These are phyloP conservation scores for Penicillium concentricum DNA, from an alignment of 2,329 filamentous ascomycete species.

Conservation along the genomic window DNA sequence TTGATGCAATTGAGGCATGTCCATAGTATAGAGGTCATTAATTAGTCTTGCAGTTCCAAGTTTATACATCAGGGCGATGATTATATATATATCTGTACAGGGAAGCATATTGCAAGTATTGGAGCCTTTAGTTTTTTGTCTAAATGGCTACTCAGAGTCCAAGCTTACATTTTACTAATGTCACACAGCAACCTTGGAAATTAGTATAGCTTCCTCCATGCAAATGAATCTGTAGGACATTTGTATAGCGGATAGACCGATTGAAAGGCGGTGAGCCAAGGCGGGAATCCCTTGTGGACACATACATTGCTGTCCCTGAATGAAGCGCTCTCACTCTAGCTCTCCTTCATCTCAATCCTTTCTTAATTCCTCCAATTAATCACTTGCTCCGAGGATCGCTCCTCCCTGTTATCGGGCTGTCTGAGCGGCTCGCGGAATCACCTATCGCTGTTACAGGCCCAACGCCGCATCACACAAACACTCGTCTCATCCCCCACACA, in stretches of 20 bases:
- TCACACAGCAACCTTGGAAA: neutral
- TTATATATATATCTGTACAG: neutral
- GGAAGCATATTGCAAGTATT: neutral
- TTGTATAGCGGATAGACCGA: constrained; percentile 8
- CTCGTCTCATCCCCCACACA: constrained; percentile 34
- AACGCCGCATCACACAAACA: constrained; percentile 38
- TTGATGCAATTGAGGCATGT: neutral
- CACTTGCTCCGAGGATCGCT: constrained; percentile 14
- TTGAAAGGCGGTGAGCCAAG: constrained; percentile 24
- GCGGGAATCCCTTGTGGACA: constrained; percentile 32
- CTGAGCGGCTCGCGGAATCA: constrained; percentile 35
- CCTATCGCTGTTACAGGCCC: constrained; percentile 30
- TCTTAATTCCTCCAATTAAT: constrained; percentile 13
- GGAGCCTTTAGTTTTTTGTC: neutral
- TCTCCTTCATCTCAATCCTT: constrained; percentile 20
- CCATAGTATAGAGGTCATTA: neutral
- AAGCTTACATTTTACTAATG: too few species aligned
- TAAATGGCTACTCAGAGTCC: neutral
- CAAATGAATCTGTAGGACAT: neutral
- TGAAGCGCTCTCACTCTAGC: constrained; percentile 17
- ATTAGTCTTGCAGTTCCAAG: neutral
- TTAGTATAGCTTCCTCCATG: too few species aligned
- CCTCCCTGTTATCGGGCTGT: constrained; percentile 29
- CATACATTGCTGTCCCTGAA: constrained; percentile 30
- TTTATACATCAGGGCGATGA: neutral